phyloP scores from a whole-genome alignment of 306 rosid genomes.

The Casuarina glauca region DNA sequence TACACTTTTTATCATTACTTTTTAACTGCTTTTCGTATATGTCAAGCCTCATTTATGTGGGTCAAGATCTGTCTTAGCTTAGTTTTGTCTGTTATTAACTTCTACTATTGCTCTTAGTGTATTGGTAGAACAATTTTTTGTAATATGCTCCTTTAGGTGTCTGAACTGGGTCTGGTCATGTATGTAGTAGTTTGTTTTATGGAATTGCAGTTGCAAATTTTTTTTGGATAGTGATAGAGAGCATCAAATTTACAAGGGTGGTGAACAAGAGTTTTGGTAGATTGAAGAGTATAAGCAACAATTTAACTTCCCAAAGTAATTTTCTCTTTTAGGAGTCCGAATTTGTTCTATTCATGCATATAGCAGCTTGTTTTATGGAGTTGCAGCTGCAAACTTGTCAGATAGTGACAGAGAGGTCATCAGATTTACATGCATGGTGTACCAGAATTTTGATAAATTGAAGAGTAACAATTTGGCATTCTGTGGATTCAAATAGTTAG shows the following conservation, averaged over 20 bases:
- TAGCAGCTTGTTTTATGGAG: background rate
- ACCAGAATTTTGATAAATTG: background rate
- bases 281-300: background rate
- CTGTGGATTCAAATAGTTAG: background rate
- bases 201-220: background rate
- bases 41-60: background rate
- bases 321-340: background rate
- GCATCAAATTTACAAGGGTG: background rate
- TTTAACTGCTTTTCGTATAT: background rate
- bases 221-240: background rate
- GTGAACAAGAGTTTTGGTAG: background rate
- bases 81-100: background rate
- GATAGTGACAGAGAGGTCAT: background rate
- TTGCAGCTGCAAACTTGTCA: background rate
- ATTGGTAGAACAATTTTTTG: background rate
- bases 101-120: background rate
- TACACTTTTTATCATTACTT: background rate
- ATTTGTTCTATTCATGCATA: background rate
- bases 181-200: background rate
- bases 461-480: background rate
- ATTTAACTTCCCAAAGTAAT: no score
- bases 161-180: background rate
- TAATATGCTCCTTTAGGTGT: background rate
- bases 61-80: background rate
- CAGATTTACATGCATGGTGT: background rate